Conservation (phyloP, 31 red algal species). For the Pterothamnion heteromorphum region DNA sequence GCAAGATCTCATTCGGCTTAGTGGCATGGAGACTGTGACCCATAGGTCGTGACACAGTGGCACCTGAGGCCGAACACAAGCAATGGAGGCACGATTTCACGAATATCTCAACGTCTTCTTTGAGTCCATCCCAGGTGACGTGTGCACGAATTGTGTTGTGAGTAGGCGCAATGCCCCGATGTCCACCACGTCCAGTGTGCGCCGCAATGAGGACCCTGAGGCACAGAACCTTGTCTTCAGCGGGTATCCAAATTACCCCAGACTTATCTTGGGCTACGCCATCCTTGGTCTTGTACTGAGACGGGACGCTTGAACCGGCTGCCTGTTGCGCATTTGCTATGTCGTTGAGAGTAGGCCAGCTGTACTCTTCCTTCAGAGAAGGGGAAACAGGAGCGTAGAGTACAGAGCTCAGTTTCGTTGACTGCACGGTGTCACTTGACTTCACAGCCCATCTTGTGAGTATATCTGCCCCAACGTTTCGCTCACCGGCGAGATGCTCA, state of each 20-base stretch:
- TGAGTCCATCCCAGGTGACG: background rate
- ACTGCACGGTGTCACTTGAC: too few relatives aligned
- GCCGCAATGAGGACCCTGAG: background rate
- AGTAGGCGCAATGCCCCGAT: background rate
- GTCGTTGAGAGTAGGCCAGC: too few relatives aligned
- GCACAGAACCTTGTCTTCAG: background rate
- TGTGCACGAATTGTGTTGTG: background rate
- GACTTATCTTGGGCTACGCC: too few relatives aligned
- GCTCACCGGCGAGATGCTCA: background rate
- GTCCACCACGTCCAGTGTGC: background rate
- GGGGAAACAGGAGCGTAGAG: too few relatives aligned
- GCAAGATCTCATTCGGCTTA: too few relatives aligned
- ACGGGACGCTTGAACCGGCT: too few relatives aligned
- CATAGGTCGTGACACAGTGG: background rate
- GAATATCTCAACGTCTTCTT: background rate
- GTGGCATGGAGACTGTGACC: too few relatives aligned
- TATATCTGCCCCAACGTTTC: constrained; percentile 7
- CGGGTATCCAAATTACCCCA: background rate
- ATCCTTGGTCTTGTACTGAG: too few relatives aligned
- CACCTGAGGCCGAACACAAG: background rate
- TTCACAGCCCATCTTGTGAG: background rate
- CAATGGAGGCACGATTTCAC: background rate
- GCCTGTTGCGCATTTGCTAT: too few relatives aligned
- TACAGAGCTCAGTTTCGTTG: too few relatives aligned
- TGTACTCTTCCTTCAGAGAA: too few relatives aligned